Evolutionary conservation across 345 rosid species (phyloP), one percentile per base, ranked within the genome.

Genomic region (Brassica juncea): DNA sequence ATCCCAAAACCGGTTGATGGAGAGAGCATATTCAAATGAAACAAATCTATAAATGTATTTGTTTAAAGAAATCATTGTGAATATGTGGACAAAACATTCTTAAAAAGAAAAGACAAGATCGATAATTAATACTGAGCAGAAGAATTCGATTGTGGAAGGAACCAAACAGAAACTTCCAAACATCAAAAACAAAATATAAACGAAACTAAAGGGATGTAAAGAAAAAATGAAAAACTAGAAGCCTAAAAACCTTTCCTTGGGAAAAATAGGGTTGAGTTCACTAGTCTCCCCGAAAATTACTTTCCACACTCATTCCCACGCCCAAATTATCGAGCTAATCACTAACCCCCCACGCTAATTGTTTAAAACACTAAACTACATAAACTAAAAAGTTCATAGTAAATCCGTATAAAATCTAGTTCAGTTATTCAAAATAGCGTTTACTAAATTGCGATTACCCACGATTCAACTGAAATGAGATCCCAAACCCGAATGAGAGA

Each of bases 91-190:
- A 47, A 47, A 47, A 47, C 54, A 47, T 47, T 47, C 54, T 47
- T 47, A 47, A 47, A 47, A 47, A 47, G 54, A 47, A 47, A 47
- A 12, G 47, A 11, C 54, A 11, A 49, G 8, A 49, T 49, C 19
- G 57, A 49, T 49, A 14, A 49, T 49, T 49, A 14, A 49, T 49
- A 49, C 57, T 49, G 57, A 49, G 57, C 16, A 49, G 57, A 49
- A 49, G 57, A 49, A 49, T 49, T 49, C 57, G 57, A 49, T 49
- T 49, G 57, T 54, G 57, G 57, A 49, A n/a, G 57, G 57, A 49
- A 49, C 57, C 57, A 49, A 49, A 14, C 57, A 49, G 57, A 49
- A 49, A 49, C 57, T 49, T 49, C 57, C 57, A 49, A 49, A 14
- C 19, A 49, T 49, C 57, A 49, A 49, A 49, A 49, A 49, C 57